phyloP scores from a whole-genome alignment of 2,329 filamentous ascomycete genomes.

The Sphaerostilbella broomeana region DNA sequence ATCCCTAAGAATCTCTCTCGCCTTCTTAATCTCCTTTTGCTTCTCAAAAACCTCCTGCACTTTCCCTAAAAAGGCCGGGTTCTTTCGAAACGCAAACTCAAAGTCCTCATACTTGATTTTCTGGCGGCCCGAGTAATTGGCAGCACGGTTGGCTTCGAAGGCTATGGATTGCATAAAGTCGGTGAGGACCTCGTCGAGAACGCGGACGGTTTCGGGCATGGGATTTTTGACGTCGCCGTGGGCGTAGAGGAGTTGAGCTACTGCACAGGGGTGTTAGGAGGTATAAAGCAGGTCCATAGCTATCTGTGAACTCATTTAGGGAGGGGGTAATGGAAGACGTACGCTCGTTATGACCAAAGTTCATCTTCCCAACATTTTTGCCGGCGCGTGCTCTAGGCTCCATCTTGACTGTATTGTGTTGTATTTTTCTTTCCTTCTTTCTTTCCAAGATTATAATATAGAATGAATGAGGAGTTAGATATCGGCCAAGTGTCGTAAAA shows the following conservation, averaged over 20 bases:
- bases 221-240: slow-evolving; percentile 74
- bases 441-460: too few species aligned
- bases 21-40: slow-evolving; percentile 78
- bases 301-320: too few species aligned
- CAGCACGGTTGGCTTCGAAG: slow-evolving; percentile 80
- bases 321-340: slow-evolving; percentile 26
- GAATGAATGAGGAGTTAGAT: neutral
- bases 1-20: slow-evolving; percentile 67
- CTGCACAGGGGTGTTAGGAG: too few species aligned
- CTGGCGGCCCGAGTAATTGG: slow-evolving; percentile 79
- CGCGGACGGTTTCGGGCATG: slow-evolving; percentile 74
- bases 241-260: slow-evolving; percentile 68
- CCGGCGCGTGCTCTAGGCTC: slow-evolving; percentile 71
- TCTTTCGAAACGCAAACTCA: slow-evolving; percentile 83
- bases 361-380: slow-evolving; percentile 77
- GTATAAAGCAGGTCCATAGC: too few species aligned
- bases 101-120: slow-evolving; percentile 99
- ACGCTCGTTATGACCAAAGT: slow-evolving; percentile 69
- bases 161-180: slow-evolving; percentile 94
- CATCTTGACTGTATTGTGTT: slow-evolving; percentile 40
- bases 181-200: slow-evolving; percentile 91
- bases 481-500: neutral
- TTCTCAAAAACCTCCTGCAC: slow-evolving; percentile 86
- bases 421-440: neutral
- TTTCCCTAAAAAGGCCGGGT: slow-evolving; percentile 78